Conservation (phyloP, 306 rosid genomes). For the Glycyrrhiza uralensis region DNA sequence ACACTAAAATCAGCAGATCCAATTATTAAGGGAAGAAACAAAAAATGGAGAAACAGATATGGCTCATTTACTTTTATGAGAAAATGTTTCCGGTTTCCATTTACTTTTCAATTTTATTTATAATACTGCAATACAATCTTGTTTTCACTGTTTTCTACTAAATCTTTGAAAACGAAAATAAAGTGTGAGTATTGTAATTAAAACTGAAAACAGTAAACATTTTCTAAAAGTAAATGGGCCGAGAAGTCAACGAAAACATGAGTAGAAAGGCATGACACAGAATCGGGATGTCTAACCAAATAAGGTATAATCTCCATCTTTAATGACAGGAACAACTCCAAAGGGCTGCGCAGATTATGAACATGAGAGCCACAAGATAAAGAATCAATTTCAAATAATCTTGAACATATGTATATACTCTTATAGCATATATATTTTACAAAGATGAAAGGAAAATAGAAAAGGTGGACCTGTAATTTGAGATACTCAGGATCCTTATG, state of each 20-base stretch:
- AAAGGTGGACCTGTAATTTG: slow-evolving; percentile 35
- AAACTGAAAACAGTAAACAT: too few relatives aligned
- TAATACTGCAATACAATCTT: too few relatives aligned
- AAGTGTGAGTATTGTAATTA: too few relatives aligned
- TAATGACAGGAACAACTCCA: slow-evolving; percentile 44
- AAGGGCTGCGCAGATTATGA: slow-evolving; percentile 33
- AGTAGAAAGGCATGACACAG: neutral
- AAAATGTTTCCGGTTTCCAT: too few relatives aligned
- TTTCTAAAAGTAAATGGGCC: too few relatives aligned
- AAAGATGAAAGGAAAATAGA: neutral
- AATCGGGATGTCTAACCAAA: slow-evolving; percentile 14
- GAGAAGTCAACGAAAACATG: too few relatives aligned
- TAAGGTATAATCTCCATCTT: slow-evolving; percentile 48
- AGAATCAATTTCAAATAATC: neutral
- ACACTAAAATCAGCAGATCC: neutral
- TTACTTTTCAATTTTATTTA: too few relatives aligned
- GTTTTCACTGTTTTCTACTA: too few relatives aligned
- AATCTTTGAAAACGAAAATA: too few relatives aligned
- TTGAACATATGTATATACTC: neutral
- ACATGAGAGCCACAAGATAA: neutral
- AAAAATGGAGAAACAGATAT: too few relatives aligned
- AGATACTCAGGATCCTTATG: slow-evolving; percentile 42
- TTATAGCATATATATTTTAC: neutral
- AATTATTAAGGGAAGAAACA: too few relatives aligned
- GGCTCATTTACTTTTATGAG: too few relatives aligned